Percentiles rank a stretch among this genome's conserved stretches.
These are phyloP conservation scores for Cucumis cinereus DNA, from an alignment of 306 rosid genomes.

Conservation along the genomic window DNA sequence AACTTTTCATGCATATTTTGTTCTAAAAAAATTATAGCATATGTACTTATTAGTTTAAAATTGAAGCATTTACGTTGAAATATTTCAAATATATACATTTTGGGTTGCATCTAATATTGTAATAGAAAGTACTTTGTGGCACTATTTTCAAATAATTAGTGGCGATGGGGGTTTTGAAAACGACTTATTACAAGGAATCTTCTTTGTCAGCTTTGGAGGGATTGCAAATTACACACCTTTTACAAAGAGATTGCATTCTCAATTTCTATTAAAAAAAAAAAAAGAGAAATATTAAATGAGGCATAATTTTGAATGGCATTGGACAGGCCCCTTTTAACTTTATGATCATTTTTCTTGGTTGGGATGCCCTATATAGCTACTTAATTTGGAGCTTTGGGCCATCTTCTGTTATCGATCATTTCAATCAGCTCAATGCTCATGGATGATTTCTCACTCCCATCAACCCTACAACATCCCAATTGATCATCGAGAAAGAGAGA, in stretches of 20 bases:
- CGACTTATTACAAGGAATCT: background rate
- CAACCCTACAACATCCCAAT: too few relatives aligned
- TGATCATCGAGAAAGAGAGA: too few relatives aligned
- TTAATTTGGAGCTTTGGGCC: background rate
- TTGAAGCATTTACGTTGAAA: too few relatives aligned
- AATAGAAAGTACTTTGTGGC: too few relatives aligned
- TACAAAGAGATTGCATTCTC: background rate
- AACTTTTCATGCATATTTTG: too few relatives aligned
- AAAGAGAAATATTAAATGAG: background rate
- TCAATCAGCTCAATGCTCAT: too few relatives aligned
- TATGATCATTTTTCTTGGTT: background rate
- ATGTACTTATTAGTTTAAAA: too few relatives aligned
- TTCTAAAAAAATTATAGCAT: too few relatives aligned
- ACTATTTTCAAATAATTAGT: background rate
- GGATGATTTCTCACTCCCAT: too few relatives aligned
- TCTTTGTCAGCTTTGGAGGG: background rate
- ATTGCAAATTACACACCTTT: background rate
- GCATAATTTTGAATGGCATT: background rate
- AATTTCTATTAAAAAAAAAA: background rate
- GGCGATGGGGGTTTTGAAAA: background rate
- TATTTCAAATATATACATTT: too few relatives aligned
- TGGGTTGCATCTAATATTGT: too few relatives aligned
- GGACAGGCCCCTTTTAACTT: background rate
- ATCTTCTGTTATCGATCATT: background rate
- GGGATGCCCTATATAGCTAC: background rate